Evolutionary conservation across 306 rosid genomes (phyloP).

Genomic region (Pterocarpus santalinus): DNA sequence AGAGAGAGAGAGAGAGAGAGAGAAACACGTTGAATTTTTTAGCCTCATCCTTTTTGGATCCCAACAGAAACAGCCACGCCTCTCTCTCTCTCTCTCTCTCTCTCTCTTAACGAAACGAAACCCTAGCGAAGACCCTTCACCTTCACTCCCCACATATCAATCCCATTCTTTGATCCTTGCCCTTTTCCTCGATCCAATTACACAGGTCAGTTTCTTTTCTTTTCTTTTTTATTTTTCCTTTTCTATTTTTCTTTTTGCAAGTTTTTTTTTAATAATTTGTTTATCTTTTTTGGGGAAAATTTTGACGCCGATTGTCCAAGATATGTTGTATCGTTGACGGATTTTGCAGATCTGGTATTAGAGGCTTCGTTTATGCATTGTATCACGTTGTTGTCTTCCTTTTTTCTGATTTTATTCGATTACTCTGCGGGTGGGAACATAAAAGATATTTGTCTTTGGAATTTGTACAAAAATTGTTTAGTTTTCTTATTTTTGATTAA

Average conservation of each 20-base stretch:
- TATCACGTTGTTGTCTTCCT: not conserved
- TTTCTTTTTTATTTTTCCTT: not conserved
- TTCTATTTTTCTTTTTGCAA: not conserved
- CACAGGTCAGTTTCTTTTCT: constrained; percentile 45
- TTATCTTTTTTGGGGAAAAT: not conserved
- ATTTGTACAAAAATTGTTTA: not conserved
- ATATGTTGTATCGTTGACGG: not conserved
- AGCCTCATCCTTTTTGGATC: constrained; percentile 42
- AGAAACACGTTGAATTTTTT: constrained; percentile 47
- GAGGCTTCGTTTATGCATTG: not conserved
- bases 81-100: constrained; percentile 9
- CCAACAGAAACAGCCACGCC: constrained; percentile 38
- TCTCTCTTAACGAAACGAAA: constrained; percentile 40
- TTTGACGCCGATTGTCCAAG: not conserved
- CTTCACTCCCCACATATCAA: constrained; percentile 29
- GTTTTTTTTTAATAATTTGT: not conserved
- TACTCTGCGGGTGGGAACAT: not conserved
- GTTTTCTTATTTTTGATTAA: not conserved
- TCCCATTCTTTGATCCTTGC: constrained; percentile 42
- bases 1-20: not conserved
- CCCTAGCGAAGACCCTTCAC: constrained; percentile 62
- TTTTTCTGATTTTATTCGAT: not conserved
- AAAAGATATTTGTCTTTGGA: not conserved
- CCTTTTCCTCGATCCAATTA: constrained; percentile 41
- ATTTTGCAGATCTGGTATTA: constrained; percentile 46